Evolutionary conservation across 192 early-diverging fungal genomes (phyloP).

Genomic region (Polychytrium aggregatum): DNA sequence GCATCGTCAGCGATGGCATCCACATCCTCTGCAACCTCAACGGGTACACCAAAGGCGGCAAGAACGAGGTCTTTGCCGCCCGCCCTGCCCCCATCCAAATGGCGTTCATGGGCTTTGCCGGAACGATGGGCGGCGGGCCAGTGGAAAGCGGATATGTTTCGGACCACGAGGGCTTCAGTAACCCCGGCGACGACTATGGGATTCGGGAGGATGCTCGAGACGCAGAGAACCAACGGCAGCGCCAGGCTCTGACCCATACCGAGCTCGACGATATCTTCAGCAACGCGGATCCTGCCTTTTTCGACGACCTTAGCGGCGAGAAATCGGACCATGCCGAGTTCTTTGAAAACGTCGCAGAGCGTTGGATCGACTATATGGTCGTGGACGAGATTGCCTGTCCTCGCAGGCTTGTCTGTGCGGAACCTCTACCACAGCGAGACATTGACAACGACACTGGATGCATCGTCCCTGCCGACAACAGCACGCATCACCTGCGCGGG

Average conservation of each 20-base stretch:
- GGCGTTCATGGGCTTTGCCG: slow-evolving; percentile 88
- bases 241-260: too few relatives aligned
- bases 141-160: slow-evolving; percentile 1
- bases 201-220: too few relatives aligned
- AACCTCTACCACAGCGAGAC: too few relatives aligned
- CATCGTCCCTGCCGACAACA: slow-evolving; percentile 38
- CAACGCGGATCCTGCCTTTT: too few relatives aligned
- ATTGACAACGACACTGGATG: slow-evolving; percentile 14
- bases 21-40: slow-evolving; percentile 89
- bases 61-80: slow-evolving; percentile 89
- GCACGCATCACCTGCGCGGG: slow-evolving; percentile 32
- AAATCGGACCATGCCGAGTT: too few relatives aligned
- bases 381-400: slow-evolving; percentile 35
- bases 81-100: slow-evolving; percentile 82
- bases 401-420: slow-evolving; percentile 19
- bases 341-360: slow-evolving; percentile 7
- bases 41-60: slow-evolving; percentile 93
- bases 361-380: slow-evolving; percentile 37
- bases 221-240: too few relatives aligned
- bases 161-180: slow-evolving; percentile 3
- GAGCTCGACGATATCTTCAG: background rate
- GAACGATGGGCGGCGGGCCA: slow-evolving; percentile 68
- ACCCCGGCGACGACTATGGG: too few relatives aligned
- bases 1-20: slow-evolving; percentile 59
- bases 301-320: slow-evolving; percentile 1